Conservation (phyloP, 2,329 filamentous ascomycete species). For the Arthrobotrys pseudoclavata region DNA sequence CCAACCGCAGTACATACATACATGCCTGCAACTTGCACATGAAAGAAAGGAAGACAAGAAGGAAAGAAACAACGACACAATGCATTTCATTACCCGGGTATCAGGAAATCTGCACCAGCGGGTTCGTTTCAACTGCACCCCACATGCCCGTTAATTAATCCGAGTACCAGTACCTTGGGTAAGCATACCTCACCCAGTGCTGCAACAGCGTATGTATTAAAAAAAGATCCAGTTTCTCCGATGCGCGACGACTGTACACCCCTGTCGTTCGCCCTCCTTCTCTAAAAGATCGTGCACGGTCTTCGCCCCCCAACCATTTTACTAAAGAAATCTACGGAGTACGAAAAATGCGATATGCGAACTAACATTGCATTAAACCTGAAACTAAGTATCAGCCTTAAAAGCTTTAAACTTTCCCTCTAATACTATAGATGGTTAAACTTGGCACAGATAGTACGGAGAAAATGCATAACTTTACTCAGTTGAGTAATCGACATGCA, state of each 20-base stretch:
- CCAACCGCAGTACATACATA: neutral
- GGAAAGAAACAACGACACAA: neutral
- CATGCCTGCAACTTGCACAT: neutral
- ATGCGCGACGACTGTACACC: conserved; percentile 35
- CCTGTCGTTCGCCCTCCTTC: conserved; percentile 20
- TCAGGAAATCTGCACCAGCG: conserved; percentile 22
- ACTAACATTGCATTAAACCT: conserved; percentile 19
- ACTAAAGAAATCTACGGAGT: neutral
- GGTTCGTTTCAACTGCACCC: conserved; percentile 57
- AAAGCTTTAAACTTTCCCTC: conserved; percentile 4
- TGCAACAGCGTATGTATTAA: conserved; percentile 2
- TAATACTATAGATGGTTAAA: conserved; percentile 18
- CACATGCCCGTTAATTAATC: conserved; percentile 44
- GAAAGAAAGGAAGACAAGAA: neutral
- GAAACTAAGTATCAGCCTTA: conserved; percentile 23
- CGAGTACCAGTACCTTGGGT: conserved; percentile 48
- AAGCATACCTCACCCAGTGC: conserved; percentile 7
- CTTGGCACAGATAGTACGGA: neutral
- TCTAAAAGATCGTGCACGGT: conserved; percentile 25
- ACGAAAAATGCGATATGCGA: conserved; percentile 12
- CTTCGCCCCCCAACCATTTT: neutral
- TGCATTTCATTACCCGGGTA: conserved; percentile 14
- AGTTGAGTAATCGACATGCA: conserved; percentile 52
- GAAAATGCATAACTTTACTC: conserved; percentile 10
- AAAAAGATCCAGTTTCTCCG: conserved; percentile 35